Evolutionary conservation across 495 filamentous ascomycete genomes (phyloP), one percentile per base, ranked within the genome.

Genomic region (Penicillium lagena): DNA sequence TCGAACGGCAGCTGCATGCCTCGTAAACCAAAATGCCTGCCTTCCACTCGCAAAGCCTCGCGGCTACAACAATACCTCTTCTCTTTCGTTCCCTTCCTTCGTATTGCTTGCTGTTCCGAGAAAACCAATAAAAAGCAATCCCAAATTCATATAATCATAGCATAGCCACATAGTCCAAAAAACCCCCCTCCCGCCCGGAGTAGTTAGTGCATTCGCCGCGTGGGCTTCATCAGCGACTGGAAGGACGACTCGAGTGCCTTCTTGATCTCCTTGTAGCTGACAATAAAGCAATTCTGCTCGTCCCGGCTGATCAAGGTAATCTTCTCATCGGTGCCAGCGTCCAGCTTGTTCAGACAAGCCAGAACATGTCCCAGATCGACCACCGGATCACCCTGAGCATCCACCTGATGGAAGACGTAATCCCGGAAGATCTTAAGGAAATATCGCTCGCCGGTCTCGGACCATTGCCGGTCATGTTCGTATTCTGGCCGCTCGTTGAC

Each of bases 351-450:
- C 52, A 98, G 54, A 57, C 83, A 89, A 28, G 70, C 72, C 13
- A 97, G 54, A 35, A 97, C 82, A 67, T 97, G 90, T 0, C 82
- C 90, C 27, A 96, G 72, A 55, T 94, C 83, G 4, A 93, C 67
- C 7, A 87, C 82, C 0, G 93, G 84, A 14, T 86, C 82, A 10
- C 86, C 89, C 46, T 87, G 76, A 22, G 79, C 75, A 54, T 96
- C 89, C 17, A 96, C 89, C 45, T 91, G 89, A 62, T 98, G 93
- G 65, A 96, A 98, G 40, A 96, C 85, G 47, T 94, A 96, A 63
- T 98, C 94, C 35, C 93, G 82, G 73, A 97, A 96, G 29, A 98
- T 74, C 65, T 94, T 94, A 42, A 97, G 67, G 52, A 82, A 83
- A 58, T 94, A 95, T n/a, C 90, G 78, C 49, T 95, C 86, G 2